Percentiles rank a stretch among this genome's conserved stretches.
phyloP scores from a whole-genome alignment of 2,329 filamentous ascomycete species.

The Trichoderma sp. region DNA sequence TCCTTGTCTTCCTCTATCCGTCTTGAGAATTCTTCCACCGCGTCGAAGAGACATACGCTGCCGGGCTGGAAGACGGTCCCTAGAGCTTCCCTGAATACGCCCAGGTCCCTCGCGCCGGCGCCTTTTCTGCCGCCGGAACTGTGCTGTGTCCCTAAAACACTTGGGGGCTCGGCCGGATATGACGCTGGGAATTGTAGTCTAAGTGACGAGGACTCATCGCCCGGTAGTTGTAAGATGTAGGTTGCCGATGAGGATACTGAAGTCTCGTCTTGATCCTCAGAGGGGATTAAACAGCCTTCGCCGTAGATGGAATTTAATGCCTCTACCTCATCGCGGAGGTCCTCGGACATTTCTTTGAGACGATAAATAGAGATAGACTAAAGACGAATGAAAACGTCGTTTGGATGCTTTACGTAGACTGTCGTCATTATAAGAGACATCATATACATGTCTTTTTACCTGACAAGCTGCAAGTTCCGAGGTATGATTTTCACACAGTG shows the following conservation, averaged over 20 bases:
- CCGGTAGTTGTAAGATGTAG: constrained; percentile 68
- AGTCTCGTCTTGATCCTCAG: constrained; percentile 36
- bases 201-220: constrained; percentile 59
- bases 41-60: constrained; percentile 83
- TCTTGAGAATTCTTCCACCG: constrained; percentile 73
- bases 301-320: constrained; percentile 86
- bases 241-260: constrained; percentile 19
- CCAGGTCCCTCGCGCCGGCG: constrained; percentile 70
- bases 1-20: constrained; percentile 39
- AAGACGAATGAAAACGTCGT: background rate
- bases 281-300: constrained; percentile 58
- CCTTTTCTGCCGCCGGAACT: constrained; percentile 73
- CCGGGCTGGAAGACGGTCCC: constrained; percentile 69
- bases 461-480: background rate
- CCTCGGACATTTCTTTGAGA: constrained; percentile 51
- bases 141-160: constrained; percentile 77
- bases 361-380: background rate
- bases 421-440: background rate
- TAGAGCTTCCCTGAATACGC: constrained; percentile 67
- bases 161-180: constrained; percentile 76
- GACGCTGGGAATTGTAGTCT: constrained; percentile 67
- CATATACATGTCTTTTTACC: background rate
- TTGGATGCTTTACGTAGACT: background rate
- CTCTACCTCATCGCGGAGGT: constrained; percentile 72
- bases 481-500: constrained; percentile 26